phyloP scores from a whole-genome alignment of 345 rosid species.

The Euclidium syriacum region DNA sequence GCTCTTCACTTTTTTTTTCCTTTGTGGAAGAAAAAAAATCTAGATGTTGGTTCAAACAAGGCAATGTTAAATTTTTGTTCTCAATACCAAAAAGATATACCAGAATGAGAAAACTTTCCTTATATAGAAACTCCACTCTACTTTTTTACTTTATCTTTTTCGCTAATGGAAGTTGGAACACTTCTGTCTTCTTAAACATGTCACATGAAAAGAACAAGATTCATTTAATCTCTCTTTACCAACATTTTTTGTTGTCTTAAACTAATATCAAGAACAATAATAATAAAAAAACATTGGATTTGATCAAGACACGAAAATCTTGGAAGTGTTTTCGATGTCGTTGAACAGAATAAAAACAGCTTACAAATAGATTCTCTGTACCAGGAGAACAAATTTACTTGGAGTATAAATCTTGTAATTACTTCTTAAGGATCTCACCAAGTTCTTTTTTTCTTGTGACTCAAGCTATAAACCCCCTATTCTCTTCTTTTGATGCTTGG shows the following conservation, averaged over 20 bases:
- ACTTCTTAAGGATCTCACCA: not conserved
- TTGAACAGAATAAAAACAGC: conserved; percentile 18
- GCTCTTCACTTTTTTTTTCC: conserved; percentile 16
- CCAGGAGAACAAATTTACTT: not conserved
- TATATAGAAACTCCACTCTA: conserved; percentile 28
- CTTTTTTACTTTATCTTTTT: conserved; percentile 1
- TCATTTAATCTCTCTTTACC: conserved; percentile 20
- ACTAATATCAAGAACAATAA: not conserved
- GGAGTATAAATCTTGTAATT: not conserved
- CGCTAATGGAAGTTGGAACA: conserved; percentile 11
- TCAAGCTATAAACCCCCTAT: conserved; percentile 5
- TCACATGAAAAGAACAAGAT: conserved; percentile 19
- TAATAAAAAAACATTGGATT: conserved; percentile 1
- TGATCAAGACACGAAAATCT: conserved; percentile 16
- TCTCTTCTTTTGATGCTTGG: conserved; percentile 26
- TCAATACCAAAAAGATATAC: conserved; percentile 8
- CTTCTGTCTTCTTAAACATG: conserved; percentile 16
- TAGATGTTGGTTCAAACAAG: conserved; percentile 26
- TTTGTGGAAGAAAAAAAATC: conserved; percentile 28
- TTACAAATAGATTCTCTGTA: conserved; percentile 13
- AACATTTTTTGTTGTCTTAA: not conserved
- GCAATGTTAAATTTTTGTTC: not conserved
- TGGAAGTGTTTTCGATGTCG: conserved; percentile 20
- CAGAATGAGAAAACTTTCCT: conserved; percentile 20
- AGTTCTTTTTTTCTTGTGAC: conserved; percentile 20